Base-by-base conservation (phyloP, 2,329 filamentous ascomycete genomes). In the Elsinoe perseae region DNA sequence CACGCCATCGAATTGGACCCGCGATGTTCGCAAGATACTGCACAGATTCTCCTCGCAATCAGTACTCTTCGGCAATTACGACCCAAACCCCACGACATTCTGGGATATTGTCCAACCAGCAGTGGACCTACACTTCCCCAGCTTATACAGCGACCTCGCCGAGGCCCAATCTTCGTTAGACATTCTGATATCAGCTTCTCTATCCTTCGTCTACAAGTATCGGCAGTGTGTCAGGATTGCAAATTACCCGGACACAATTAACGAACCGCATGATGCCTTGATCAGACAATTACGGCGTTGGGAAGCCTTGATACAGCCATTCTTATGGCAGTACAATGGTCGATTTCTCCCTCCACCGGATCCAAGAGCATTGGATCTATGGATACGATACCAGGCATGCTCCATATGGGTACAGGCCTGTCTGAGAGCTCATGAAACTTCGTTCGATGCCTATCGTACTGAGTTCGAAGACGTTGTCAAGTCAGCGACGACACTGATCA, bases 381-480 rank as follows among this genome's bases (percentile, higher is more conserved):
- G 61, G 25, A 57, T 63, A 18, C 62, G 64, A 34, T 59, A 62
- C n/a, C 34, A 61, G 48, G 52, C 61, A 20, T 50, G 59, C 2
- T 50, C 48, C 10, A 59, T 65, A 28, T 63, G 60, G 61, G 28
- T 65, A 12, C 30, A 54, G 21, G 56, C 59, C 20, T 58, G 59
- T 28, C 58, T 58, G 12, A n/a, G 52, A 8, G 20, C 60, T 4
- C 54, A 58, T 12, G 62, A 65, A 40, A 42, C 44, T 42, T 54
- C 44, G 14, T 54, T 54, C 12, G 63, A 65, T 55, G 36, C 25
- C 12, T 61, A 57, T 44, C 57, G 56, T 7, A 28, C 56, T n/a
- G 58, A 63, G 12, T 66, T 66, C 32, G 12, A 57, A 20, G 50
- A 53, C 6, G 55, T 56, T 10, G 60, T 64, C 30, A 56, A 36